Base-by-base conservation (phyloP, 2,329 filamentous ascomycete species). In the Thelonectria rubi region DNA sequence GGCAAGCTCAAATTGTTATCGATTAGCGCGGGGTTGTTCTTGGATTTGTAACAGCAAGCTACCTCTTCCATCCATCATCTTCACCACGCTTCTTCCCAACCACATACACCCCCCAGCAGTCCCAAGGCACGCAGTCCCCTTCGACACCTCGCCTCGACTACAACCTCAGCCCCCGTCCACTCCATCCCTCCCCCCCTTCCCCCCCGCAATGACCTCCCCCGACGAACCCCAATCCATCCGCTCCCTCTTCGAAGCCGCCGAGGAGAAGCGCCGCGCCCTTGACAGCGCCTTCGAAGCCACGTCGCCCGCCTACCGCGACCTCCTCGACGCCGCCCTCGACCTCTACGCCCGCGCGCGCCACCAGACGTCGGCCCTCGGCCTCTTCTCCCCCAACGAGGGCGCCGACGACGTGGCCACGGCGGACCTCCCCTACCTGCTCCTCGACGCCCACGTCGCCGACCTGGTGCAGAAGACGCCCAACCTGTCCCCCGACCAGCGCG, bases 371-470 rank as follows among this genome's bases (percentile, higher is more conserved):
- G 84, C 87, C 62, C 82, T 95, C 24, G 90, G 91, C 0, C 82
- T 99, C 55, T 98, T 98, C 84, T 97, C 93, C 69, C 84, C 88
- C 37, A 99, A 99, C 77, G 95, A 99, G 77, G 85, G 86, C 1
- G 78, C 94, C 40, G 95, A 99, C 64, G 95, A 99, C 78, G 81
- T 97, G 32, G 82, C 91, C 14, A 96, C 94, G 1, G 84, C 85
- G n/a, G 90, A 97, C 72, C 80, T 99, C 32, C 92, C 93, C 79
- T 97, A 94, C 76, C 84, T 99, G 63, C 84, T 93, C 20, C 86
- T 94, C 64, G 85, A 91, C 76, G 93, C 89, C 76, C 86, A 90
- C 72, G 81, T 95, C 55, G 94, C 93, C 34, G 93, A 97, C 73
- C 84, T 97, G 12, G 81, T 90, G 39, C 88, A 92, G 71, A 89